phyloP scores from a whole-genome alignment of 1,139 yeast genomes.

The Candida sp. region DNA sequence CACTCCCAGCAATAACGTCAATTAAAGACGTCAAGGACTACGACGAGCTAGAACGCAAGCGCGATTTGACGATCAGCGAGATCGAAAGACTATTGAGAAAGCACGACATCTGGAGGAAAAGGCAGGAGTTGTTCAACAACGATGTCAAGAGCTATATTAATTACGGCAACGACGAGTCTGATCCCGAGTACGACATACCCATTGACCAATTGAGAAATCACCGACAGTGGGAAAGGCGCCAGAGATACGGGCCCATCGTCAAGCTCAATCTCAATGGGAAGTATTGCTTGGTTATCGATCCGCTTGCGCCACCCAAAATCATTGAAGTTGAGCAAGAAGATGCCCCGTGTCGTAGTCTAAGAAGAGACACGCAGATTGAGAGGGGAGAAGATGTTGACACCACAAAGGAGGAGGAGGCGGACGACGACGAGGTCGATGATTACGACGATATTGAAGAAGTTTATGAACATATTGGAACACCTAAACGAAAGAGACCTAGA shows the following conservation, averaged over 20 bases:
- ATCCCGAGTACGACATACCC: slow-evolving; percentile 22
- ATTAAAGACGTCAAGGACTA: slow-evolving; percentile 49
- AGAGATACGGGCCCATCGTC: slow-evolving; percentile 27
- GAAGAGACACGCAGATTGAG: too few species aligned
- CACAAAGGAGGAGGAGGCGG: not conserved
- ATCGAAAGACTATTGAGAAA: slow-evolving; percentile 50
- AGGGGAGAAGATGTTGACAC: too few species aligned
- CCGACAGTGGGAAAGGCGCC: slow-evolving; percentile 23
- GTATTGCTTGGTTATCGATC: slow-evolving; percentile 32
- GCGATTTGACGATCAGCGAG: slow-evolving; percentile 54
- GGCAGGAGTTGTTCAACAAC: slow-evolving; percentile 28
- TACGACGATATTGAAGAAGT: not conserved
- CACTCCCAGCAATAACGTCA: slow-evolving; percentile 57
- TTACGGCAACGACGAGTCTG: slow-evolving; percentile 11
- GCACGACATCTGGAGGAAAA: slow-evolving; percentile 48
- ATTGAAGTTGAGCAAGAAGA: not conserved
- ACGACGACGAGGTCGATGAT: not conserved
- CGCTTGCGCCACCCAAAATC: slow-evolving; percentile 31
- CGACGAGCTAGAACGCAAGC: slow-evolving; percentile 54
- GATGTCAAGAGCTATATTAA: slow-evolving; percentile 26
- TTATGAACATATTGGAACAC: not conserved
- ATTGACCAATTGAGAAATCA: slow-evolving; percentile 20
- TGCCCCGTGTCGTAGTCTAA: not conserved
- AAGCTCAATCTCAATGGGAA: slow-evolving; percentile 33
- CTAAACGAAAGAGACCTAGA: not conserved